Evolutionary conservation across 495 filamentous ascomycete genomes (phyloP).

Genomic region (Collariella sp.): DNA sequence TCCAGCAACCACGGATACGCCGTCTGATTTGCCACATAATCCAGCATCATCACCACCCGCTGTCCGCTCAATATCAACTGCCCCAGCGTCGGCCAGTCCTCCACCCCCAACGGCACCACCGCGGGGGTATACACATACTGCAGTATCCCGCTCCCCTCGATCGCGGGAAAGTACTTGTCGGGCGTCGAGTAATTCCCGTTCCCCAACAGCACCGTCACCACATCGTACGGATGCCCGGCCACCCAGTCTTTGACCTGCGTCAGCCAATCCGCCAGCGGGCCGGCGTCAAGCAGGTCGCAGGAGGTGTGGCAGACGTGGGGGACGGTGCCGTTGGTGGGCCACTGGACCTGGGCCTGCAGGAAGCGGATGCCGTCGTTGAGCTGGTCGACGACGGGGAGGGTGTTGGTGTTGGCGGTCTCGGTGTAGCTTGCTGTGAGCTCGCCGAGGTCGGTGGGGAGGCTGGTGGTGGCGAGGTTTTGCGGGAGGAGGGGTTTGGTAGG

Average conservation of each 20-base stretch:
- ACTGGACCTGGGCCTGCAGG: slow-evolving; percentile 73
- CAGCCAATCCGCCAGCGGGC: slow-evolving; percentile 68
- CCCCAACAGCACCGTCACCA: slow-evolving; percentile 82
- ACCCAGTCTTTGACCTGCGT: slow-evolving; percentile 65
- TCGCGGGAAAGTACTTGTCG: slow-evolving; percentile 35
- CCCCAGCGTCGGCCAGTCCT: slow-evolving; percentile 78
- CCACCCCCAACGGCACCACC: slow-evolving; percentile 55
- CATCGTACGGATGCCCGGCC: slow-evolving; percentile 67
- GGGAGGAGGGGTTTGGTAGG: slow-evolving; percentile 31
- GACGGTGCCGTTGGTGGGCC: slow-evolving; percentile 31
- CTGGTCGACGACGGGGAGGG: slow-evolving; percentile 57
- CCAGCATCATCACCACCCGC: slow-evolving; percentile 49
- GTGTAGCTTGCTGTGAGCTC: slow-evolving; percentile 37
- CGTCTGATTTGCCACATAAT: slow-evolving; percentile 78
- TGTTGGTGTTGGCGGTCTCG: slow-evolving; percentile 24
- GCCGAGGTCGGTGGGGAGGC: slow-evolving; percentile 14
- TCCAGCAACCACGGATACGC: slow-evolving; percentile 66
- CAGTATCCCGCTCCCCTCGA: slow-evolving; percentile 59
- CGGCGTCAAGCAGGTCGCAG: slow-evolving; percentile 72
- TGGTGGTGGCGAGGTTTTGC: slow-evolving; percentile 29
- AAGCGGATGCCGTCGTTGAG: slow-evolving; percentile 84
- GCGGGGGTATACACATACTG: slow-evolving; percentile 64
- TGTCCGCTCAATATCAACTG: slow-evolving; percentile 61
- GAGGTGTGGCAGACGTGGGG: slow-evolving; percentile 67
- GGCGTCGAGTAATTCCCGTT: slow-evolving; percentile 61